Percentiles rank a stretch among this genome's conserved stretches.
These are phyloP conservation scores for Plasmodium falciparum DNA, from an alignment of 169 alveolate genomes.

Conservation along the genomic window DNA sequence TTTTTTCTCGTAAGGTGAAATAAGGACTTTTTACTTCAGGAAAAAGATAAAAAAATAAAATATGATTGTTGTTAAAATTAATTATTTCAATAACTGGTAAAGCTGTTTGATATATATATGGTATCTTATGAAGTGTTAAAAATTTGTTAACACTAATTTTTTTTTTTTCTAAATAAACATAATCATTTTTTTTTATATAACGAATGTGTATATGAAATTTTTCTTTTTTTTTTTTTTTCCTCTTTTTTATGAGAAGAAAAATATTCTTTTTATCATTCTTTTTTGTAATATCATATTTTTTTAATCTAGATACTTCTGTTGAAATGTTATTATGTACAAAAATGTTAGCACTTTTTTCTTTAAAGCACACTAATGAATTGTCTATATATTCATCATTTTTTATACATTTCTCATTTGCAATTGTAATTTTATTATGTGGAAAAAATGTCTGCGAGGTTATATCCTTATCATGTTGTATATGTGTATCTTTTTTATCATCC, in stretches of 20 bases:
- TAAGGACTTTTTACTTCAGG: slow-evolving; percentile 16
- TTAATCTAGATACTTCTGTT: slow-evolving; percentile 22
- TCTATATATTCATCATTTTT: too few relatives aligned
- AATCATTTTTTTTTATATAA: slow-evolving; percentile 44
- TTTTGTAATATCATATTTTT: slow-evolving; percentile 5
- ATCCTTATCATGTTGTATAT: too few relatives aligned
- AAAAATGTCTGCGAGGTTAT: too few relatives aligned
- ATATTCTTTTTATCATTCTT: not conserved
- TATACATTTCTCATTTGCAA: too few relatives aligned
- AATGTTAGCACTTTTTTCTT: slow-evolving; percentile 33
- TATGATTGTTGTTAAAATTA: slow-evolving; percentile 34
- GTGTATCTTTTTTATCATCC: too few relatives aligned
- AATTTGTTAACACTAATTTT: slow-evolving; percentile 44
- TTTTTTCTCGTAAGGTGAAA: slow-evolving; percentile 11
- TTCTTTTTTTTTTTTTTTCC: slow-evolving; percentile 68
- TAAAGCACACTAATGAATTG: not conserved
- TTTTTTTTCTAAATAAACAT: slow-evolving; percentile 18
- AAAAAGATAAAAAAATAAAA: slow-evolving; percentile 56
- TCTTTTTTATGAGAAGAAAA: slow-evolving; percentile 36
- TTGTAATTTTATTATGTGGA: too few relatives aligned
- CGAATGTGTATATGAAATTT: slow-evolving; percentile 64
- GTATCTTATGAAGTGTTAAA: slow-evolving; percentile 35
- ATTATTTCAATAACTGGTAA: slow-evolving; percentile 43
- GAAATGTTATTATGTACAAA: slow-evolving; percentile 29
- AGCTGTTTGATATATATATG: slow-evolving; percentile 34